These are phyloP conservation scores for Funneliformis caledonium DNA, from an alignment of 371 early-diverging fungal genomes.

Conservation along the genomic window DNA sequence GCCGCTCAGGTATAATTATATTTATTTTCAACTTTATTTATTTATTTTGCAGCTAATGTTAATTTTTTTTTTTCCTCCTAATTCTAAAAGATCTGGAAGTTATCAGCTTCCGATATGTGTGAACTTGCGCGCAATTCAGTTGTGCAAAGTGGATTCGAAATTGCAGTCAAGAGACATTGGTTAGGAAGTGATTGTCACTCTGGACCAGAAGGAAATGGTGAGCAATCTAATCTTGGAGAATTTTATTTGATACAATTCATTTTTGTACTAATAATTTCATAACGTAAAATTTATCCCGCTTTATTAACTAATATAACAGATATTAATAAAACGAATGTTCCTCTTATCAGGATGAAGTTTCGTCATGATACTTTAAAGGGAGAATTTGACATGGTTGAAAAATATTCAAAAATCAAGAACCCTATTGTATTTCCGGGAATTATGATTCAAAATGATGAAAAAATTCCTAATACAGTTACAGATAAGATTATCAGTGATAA, in stretches of 20 bases:
- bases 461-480: neutral
- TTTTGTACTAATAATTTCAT: constrained; percentile 15
- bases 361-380: constrained; percentile 87
- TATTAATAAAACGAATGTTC: constrained; percentile 96
- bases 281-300: neutral
- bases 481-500: neutral
- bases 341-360: constrained; percentile 88
- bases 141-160: constrained; percentile 93
- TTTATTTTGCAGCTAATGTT: neutral
- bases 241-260: neutral
- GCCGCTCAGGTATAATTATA: constrained; percentile 80
- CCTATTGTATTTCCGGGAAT: neutral
- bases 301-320: constrained; percentile 47
- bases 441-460: neutral
- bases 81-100: constrained; percentile 87
- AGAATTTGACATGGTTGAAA: constrained; percentile 68
- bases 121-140: constrained; percentile 97
- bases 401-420: constrained; percentile 44
- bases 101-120: constrained; percentile 95
- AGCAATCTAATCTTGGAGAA: neutral
- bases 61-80: constrained; percentile 4
- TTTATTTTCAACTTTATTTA: neutral
- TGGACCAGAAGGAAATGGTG: constrained; percentile 84
- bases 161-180: constrained; percentile 91
- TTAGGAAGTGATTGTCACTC: constrained; percentile 83